Evolutionary conservation across 345 rosid species (phyloP), one percentile per base, ranked within the genome.

Genomic region (Mangifera indica): DNA sequence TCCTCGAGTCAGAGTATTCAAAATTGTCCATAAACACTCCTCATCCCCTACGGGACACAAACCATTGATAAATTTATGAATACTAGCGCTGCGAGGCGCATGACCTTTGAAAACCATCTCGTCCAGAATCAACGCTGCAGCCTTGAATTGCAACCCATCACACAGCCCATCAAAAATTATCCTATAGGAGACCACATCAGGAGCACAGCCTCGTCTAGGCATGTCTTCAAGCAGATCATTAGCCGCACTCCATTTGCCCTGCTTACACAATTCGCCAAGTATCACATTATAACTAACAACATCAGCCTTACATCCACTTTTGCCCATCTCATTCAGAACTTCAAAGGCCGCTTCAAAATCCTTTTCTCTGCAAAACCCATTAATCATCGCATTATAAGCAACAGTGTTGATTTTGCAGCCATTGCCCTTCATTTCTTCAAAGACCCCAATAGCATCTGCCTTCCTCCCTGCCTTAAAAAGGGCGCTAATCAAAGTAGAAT

Each of bases 31-130:
- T 29, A 89, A 75, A 71, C 80, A 73, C 37, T 84, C 77, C 67
- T 63, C 22, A 66, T 83, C 73, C 68, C 76, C 85, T 73, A 65
- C 75, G 76, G 78, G 67, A 72, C 81, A 81, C 63, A 91, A 81
- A 56, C 69, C 73, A 14, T 79, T 77, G 46, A 93, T 75, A 73
- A 80, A 84, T 42, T 71, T 75, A 52, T 45, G 32, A 60, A 84
- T 45, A 49, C 81, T 80, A 51, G 74, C 78, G 26, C 66, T 53
- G 71, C 66, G 86, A 72, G 97, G 97, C 32, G 61, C 63, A 74
- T 82, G 89, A 5, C 91, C 95, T 82, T 92, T 92, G 72, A 89
- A 88, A 56, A 87, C 56, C 97, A 94, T 92, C 83, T 90, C 98
- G 59, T 91, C 93, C 81, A 94, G 81, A 74, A 88, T 29, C 52